Evolutionary conservation across 2,329 filamentous ascomycete species (phyloP).

Genomic region (Curvularia lunata): DNA sequence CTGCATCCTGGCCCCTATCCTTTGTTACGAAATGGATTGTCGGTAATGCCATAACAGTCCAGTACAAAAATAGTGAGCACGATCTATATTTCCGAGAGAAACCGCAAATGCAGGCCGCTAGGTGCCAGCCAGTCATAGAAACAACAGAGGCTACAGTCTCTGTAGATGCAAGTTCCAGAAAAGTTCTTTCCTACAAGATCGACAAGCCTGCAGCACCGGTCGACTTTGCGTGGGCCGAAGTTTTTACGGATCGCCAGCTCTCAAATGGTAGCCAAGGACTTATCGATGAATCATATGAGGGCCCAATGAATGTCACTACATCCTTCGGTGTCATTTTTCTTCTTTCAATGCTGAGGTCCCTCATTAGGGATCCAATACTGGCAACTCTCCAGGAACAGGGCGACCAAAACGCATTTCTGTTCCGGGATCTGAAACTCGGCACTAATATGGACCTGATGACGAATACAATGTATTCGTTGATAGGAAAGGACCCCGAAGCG

Average conservation of each 20-base stretch:
- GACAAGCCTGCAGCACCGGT: not conserved
- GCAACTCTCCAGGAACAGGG: conserved; percentile 10
- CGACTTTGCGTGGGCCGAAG: not conserved
- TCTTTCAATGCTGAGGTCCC: not conserved
- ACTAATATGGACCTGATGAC: conserved; percentile 43
- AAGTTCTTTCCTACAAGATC: too few relatives aligned
- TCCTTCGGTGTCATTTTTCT: not conserved
- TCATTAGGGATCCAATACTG: conserved; percentile 14
- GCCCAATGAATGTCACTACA: not conserved
- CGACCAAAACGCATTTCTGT: conserved; percentile 35
- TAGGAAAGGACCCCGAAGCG: conserved; percentile 22
- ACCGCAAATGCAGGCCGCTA: too few relatives aligned
- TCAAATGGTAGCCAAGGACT: not conserved
- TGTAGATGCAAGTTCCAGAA: too few relatives aligned
- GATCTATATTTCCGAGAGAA: too few relatives aligned
- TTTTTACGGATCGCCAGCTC: not conserved
- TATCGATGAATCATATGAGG: not conserved
- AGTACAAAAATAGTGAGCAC: too few relatives aligned
- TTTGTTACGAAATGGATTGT: not conserved
- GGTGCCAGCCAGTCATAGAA: too few relatives aligned
- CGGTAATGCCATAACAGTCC: not conserved
- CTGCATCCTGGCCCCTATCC: not conserved
- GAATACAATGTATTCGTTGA: conserved; percentile 38
- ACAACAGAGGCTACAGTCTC: too few relatives aligned
- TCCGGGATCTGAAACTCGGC: conserved; percentile 30